Conservation (phyloP, 139 green algal genomes). For the Marvania coccoides region DNA sequence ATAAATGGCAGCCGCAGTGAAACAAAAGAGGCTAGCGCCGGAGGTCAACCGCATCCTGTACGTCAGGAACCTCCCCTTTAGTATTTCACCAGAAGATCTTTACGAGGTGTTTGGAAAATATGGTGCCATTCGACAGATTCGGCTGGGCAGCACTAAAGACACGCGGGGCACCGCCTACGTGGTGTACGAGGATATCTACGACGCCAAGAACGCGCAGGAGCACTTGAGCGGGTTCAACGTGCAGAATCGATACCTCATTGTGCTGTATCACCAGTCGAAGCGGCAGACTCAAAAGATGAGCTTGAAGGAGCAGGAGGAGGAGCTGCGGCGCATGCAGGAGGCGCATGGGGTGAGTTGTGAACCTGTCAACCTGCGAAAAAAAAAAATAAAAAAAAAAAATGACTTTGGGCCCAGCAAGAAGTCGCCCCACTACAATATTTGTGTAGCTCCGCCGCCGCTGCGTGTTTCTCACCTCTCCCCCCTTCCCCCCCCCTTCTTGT, state of each 20-base stretch:
- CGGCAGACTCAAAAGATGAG: constrained; percentile 73
- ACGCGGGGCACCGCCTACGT: constrained; percentile 95
- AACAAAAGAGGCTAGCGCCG: not conserved
- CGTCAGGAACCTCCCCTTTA: constrained; percentile 95
- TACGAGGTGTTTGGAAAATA: constrained; percentile 98
- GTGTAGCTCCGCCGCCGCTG: too few species aligned
- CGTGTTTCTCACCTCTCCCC: too few species aligned
- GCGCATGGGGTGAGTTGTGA: constrained; percentile 86
- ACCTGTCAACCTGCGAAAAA: too few species aligned
- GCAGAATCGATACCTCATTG: constrained; percentile 79
- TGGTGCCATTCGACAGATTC: constrained; percentile 88
- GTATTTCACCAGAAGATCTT: constrained; percentile 88
- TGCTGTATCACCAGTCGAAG: constrained; percentile 86
- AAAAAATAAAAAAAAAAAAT: too few species aligned
- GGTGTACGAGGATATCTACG: constrained; percentile 99
- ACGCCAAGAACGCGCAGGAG: constrained; percentile 91
- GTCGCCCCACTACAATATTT: too few species aligned
- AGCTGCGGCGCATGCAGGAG: constrained; percentile 76
- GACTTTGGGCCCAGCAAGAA: too few species aligned
- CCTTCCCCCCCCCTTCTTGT: too few species aligned
- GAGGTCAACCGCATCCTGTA: constrained; percentile 78
- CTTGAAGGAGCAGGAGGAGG: constrained; percentile 85
- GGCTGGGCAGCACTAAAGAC: constrained; percentile 81
- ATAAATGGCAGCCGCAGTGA: too few species aligned
- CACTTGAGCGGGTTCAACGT: constrained; percentile 96